Evolutionary conservation across 805 yeast species (phyloP), one percentile per base, ranked within the genome.

Genomic region (Myxozyma nipponensis): DNA sequence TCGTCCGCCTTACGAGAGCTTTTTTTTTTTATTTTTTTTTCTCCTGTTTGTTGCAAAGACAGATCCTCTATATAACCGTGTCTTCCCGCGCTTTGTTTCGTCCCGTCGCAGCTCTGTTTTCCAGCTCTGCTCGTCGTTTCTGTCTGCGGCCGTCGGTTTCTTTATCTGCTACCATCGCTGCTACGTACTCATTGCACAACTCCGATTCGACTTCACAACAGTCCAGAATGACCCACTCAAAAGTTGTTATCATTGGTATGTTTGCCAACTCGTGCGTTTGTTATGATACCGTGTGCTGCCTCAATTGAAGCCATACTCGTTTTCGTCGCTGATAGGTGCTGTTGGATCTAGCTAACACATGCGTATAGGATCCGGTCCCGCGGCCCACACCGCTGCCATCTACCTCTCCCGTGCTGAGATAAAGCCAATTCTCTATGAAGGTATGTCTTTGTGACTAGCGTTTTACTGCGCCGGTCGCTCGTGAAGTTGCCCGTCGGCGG

Each of bases 341-440:
- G 42, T 39, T 23, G 6, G 13, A 6, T 19, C 18, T 39, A 15
- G 36, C 13, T 5, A 32, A 13, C 4, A 26, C 39, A 39, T 34
- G 3, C 19, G 19, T 40, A 25, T 34, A 47, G 98, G 98, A 40
- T 90, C 97, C 48, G 98, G 98, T 63, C 98, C 98, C 50, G 98
- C 98, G 50, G 98, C 97, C 49, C 96, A 93, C 77, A 93, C 98
- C 39, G 98, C 98, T 45, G 98, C 98, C 59, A 87, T 93, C 69
- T 93, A 93, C 71, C 76, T 93, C 48, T 84, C 98, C 26, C 84
- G 98, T 72, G 98, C 98, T 39, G 98, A 93, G 76, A 81, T 89
- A 66, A 83, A 85, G 71, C 97, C 98, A 22, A 82, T 86, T 26
- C 71, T 93, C 62, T 93, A 89, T 72, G 98, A 93, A 74, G 98